Base-by-base conservation (phyloP, 2,329 filamentous ascomycete genomes). In the Periconia digitata region DNA sequence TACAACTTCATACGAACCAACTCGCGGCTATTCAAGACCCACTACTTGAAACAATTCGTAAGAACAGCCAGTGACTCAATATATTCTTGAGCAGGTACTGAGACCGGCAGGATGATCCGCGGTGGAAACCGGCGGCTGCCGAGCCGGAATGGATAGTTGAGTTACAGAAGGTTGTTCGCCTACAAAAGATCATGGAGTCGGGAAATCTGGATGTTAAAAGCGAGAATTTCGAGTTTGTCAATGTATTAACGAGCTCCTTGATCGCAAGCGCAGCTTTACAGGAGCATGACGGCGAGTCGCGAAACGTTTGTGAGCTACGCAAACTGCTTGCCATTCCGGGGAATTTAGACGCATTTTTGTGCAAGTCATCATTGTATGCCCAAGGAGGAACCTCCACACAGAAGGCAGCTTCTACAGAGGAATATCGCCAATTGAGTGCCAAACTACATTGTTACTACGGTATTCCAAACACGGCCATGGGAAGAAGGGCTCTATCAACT, bases 401-500 rank as follows among this genome's bases (percentile, higher is more conserved):
- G 46, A 60, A 53, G 34, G 59, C 71, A 7, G 73, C 73, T 3
- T 54, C 66, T 8, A 75, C 71, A 12, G 71, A 71, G 21, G 66
- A 73, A 43, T 63, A 76, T 27, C 79, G 81, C 23, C 87, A 90
- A 70, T 74, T 81, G 55, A 86, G 83, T 53, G 88, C 88, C 20
- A 86, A 86, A 63, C 72, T 92, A 20, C 87, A 90, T 64, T 83
- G 82, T 54, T 73, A 89, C 22, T 86, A 83, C 53, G 87, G 88
- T 16, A 78, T 81, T n/a, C 81, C 85, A 0, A 72, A 84, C 5
- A 72, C 75, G 2, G 51, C 58, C 0, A 53, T 54, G 17, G 65
- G 60, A 16, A 54, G 56, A 43, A 59, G 67, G 8, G 62, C 64
- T n/a, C 55, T 66, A 6, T 61, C 58, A 32, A 73, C 70, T 23